Evolutionary conservation across 164 flowering plant species (phyloP).

Genomic region (Platanus orientalis): DNA sequence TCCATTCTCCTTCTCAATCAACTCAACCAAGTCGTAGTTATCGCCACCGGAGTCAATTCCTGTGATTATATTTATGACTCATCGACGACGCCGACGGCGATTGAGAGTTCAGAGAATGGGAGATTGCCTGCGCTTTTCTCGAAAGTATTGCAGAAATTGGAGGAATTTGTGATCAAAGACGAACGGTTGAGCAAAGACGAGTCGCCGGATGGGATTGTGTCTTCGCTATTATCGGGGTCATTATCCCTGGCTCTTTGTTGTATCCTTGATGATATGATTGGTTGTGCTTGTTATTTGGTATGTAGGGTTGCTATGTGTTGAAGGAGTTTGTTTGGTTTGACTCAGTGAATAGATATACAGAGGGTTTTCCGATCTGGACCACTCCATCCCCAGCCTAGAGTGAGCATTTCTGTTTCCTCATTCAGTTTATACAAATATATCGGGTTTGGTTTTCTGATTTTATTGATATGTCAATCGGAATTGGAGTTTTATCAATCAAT

Average conservation of each 20-base stretch:
- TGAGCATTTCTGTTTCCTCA: constrained; percentile 25
- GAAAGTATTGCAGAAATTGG: constrained; percentile 54
- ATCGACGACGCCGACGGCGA: constrained; percentile 27
- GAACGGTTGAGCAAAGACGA: constrained; percentile 42
- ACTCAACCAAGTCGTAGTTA: constrained; percentile 82
- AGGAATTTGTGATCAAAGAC: constrained; percentile 61
- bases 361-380: constrained; percentile 73
- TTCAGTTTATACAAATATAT: not conserved
- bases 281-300: not conserved
- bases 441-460: too few species aligned
- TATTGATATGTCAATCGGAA: too few species aligned
- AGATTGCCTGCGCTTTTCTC: constrained; percentile 47
- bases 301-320: not conserved
- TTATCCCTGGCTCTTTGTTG: constrained; percentile 94
- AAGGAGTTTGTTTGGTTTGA: constrained; percentile 32
- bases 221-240: constrained; percentile 84
- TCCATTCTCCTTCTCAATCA: constrained; percentile 73
- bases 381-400: constrained; percentile 91
- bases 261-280: constrained; percentile 51
- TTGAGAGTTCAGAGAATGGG: constrained; percentile 28
- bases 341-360: constrained; percentile 59
- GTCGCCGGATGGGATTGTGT: constrained; percentile 25
- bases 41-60: constrained; percentile 77
- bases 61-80: constrained; percentile 81
- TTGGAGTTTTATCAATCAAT: too few species aligned